Evolutionary conservation across 2,329 filamentous ascomycete genomes (phyloP).

Genomic region (Ophiostoma sp.): DNA sequence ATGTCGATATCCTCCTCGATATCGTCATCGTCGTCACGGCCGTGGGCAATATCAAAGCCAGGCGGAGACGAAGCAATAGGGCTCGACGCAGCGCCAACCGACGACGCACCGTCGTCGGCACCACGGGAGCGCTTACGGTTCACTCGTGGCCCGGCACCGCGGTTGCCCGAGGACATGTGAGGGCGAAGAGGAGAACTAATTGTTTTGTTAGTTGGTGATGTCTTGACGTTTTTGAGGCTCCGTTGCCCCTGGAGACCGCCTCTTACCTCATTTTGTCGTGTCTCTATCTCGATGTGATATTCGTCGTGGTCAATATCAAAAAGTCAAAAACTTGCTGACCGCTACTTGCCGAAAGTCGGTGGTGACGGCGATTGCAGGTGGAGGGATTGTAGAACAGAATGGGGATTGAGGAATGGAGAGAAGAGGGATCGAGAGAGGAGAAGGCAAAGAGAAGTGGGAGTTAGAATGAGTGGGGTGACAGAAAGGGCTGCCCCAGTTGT

Average conservation of each 20-base stretch:
- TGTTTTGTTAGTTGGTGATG: background rate
- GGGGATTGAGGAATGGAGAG: slow-evolving; percentile 12
- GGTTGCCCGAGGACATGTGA: slow-evolving; percentile 78
- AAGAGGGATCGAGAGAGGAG: background rate
- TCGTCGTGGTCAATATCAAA: slow-evolving; percentile 1
- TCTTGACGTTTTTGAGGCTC: background rate
- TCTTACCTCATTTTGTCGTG: slow-evolving; percentile 1
- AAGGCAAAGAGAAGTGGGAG: slow-evolving; percentile 15
- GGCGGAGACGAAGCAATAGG: slow-evolving; percentile 64
- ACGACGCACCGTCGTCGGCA: slow-evolving; percentile 48
- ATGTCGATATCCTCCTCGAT: slow-evolving; percentile 66
- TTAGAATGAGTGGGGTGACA: slow-evolving; percentile 20
- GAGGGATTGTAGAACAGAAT: background rate
- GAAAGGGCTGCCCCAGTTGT: slow-evolving; percentile 11
- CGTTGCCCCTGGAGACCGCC: background rate
- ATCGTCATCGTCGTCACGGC: slow-evolving; percentile 61
- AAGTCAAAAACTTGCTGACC: background rate
- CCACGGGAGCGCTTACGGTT: slow-evolving; percentile 54
- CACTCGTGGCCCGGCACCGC: slow-evolving; percentile 53
- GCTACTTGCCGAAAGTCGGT: background rate
- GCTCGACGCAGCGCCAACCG: slow-evolving; percentile 51
- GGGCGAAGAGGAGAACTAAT: slow-evolving; percentile 74
- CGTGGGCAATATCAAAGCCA: slow-evolving; percentile 59
- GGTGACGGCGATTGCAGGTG: background rate
- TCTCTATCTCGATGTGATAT: background rate